A percentile compares a stretch with the other conserved stretches of the same genome.
phyloP scores from a whole-genome alignment of 768 basidiomycete genomes.

The Hericium coralloides region DNA sequence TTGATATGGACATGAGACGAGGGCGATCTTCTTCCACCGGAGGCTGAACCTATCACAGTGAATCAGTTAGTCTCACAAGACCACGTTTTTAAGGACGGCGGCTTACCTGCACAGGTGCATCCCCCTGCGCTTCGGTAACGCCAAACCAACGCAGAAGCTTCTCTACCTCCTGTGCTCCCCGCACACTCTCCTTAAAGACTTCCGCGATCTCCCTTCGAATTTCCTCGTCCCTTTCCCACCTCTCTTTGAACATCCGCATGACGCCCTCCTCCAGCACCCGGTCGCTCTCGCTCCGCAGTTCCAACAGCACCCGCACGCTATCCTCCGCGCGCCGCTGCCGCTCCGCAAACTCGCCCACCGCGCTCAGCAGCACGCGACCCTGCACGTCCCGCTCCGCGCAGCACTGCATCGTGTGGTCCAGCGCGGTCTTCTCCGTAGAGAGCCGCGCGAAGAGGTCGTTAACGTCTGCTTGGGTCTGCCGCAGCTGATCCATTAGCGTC shows the following conservation, averaged over 20 bases:
- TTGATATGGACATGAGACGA: background rate
- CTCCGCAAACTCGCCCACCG: background rate
- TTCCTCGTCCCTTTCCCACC: background rate
- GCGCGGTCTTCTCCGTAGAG: background rate
- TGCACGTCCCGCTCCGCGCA: background rate
- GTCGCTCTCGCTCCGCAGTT: background rate
- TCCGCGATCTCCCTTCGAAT: background rate
- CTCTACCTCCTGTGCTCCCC: background rate
- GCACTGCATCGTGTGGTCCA: background rate
- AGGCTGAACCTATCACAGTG: too few species aligned
- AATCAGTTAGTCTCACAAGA: background rate
- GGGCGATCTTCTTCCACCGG: too few species aligned
- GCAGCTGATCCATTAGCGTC: background rate
- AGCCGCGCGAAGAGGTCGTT: background rate
- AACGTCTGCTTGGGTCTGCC: background rate
- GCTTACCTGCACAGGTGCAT: background rate
- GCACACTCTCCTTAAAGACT: background rate
- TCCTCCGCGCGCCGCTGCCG: background rate
- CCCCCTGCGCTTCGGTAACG: background rate
- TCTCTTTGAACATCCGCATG: background rate
- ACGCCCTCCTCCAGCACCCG: background rate
- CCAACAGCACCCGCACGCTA: background rate
- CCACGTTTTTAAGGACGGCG: background rate
- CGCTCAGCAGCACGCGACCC: background rate
- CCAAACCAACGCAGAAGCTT: background rate